Percentiles rank a stretch among this genome's conserved stretches.
Evolutionary conservation across 306 rosid species (phyloP).

Genomic region (Ammopiptanthus mongolicus): DNA sequence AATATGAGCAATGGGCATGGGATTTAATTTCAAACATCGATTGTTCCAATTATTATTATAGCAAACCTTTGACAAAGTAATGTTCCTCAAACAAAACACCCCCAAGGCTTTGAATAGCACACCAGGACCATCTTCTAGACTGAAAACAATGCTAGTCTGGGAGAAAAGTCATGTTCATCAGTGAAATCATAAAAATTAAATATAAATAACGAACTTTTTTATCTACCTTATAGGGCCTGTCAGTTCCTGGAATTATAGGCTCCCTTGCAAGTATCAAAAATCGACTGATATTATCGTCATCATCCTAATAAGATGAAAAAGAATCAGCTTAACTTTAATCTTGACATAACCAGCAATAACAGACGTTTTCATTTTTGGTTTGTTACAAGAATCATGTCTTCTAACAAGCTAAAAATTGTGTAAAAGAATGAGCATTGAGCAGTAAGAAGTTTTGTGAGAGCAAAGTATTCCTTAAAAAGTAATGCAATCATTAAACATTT

Average conservation of each 20-base stretch:
- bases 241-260: slow-evolving; percentile 68
- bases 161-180: slow-evolving; percentile 16
- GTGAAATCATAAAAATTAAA: not conserved
- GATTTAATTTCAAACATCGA: not conserved
- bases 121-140: slow-evolving; percentile 86
- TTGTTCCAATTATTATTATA: not conserved
- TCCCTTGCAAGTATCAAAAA: slow-evolving; percentile 86
- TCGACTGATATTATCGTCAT: slow-evolving; percentile 65
- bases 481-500: not conserved
- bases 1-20: not conserved
- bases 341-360: not conserved
- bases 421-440: not conserved
- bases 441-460: not conserved
- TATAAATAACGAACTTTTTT: not conserved
- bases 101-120: slow-evolving; percentile 85
- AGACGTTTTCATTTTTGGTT: not conserved
- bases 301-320: slow-evolving; percentile 48
- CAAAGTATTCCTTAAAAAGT: not conserved
- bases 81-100: slow-evolving; percentile 68
- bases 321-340: slow-evolving; percentile 25
- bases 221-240: slow-evolving; percentile 56
- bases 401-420: not conserved
- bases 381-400: not conserved
- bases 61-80: slow-evolving; percentile 67
- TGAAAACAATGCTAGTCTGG: slow-evolving; percentile 86